These are phyloP conservation scores for Hanseniaspora mollemarum DNA, from an alignment of 805 yeast genomes.

Conservation along the genomic window DNA sequence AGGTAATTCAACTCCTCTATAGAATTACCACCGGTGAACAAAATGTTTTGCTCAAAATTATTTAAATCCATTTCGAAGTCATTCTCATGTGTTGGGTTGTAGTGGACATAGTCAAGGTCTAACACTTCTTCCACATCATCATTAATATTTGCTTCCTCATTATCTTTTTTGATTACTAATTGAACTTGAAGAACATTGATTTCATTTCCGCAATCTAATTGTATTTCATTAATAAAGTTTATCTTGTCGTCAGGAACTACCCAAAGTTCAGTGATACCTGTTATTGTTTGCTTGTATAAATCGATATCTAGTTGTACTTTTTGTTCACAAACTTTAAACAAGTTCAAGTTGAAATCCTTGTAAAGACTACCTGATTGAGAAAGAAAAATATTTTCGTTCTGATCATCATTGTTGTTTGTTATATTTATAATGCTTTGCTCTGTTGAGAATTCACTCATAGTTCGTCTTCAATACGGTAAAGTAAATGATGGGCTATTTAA, in stretches of 20 bases:
- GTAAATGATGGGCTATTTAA: no score
- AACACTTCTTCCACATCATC: constrained; percentile 19
- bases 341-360: constrained; percentile 17
- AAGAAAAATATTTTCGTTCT: not conserved
- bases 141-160: constrained; percentile 34
- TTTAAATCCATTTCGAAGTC: not conserved
- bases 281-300: constrained; percentile 43
- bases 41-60: not conserved
- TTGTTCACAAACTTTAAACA: constrained; percentile 71
- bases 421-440: not conserved
- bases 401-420: not conserved
- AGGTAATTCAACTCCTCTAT: constrained; percentile 8
- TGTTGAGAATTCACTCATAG: not conserved
- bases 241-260: constrained; percentile 50
- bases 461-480: not conserved
- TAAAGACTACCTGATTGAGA: constrained; percentile 3
- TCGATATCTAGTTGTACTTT: constrained; percentile 71
- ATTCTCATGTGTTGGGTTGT: constrained; percentile 8
- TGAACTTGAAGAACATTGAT: constrained; percentile 29
- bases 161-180: constrained; percentile 49
- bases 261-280: constrained; percentile 74
- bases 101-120: constrained; percentile 9
- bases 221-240: constrained; percentile 43
- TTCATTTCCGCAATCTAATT: constrained; percentile 56
- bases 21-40: constrained; percentile 14